Evolutionary conservation across 2,329 filamentous ascomycete species (phyloP), one percentile per base, ranked within the genome.

Genomic region (Trichophyton simii): DNA sequence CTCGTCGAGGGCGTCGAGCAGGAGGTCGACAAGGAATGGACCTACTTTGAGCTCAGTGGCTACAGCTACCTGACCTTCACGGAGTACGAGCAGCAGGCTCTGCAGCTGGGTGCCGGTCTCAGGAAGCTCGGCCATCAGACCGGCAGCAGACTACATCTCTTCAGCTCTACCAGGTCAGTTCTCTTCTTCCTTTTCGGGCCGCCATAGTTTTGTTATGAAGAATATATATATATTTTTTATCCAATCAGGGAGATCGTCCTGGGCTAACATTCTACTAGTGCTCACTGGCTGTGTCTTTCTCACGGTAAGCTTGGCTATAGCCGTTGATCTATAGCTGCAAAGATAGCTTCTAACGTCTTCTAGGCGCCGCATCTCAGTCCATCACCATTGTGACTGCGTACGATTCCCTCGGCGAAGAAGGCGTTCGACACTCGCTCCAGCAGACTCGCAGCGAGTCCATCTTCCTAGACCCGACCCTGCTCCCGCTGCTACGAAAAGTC

Each of bases 11-110:
- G 91, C 67, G 82, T 88, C 72, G 82, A 90, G 73, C 79, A 81
- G 66, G 83, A 91, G 76, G 84, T 94, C 38, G 88, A 95, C 65
- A 96, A 95, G 83, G 84, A 92, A 73, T 96, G 91, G 91, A 85
- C 86, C 60, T 95, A 86, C 76, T 95, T 89, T 68, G 91, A 96
- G 80, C 84, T 95, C 67, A 86, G 87, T 64, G 79, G 80, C 57
- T 96, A 88, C 78, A 80, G 81, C 52, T 95, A 86, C 78, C 79
- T 87, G 70, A 89, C 84, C 68, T 95, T 91, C 76, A 79, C 82
- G 69, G 86, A 95, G 76, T 94, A 92, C 71, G 83, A 89, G 75
- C 79, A 84, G 69, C 79, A 85, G 65, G 82, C 85, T 57, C 77
- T 88, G 62, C 80, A 87, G 67, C 76, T 91, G 18, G 91, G 88